These are phyloP conservation scores for Cucurbita pepo DNA, from an alignment of 306 rosid species.

Conservation along the genomic window DNA sequence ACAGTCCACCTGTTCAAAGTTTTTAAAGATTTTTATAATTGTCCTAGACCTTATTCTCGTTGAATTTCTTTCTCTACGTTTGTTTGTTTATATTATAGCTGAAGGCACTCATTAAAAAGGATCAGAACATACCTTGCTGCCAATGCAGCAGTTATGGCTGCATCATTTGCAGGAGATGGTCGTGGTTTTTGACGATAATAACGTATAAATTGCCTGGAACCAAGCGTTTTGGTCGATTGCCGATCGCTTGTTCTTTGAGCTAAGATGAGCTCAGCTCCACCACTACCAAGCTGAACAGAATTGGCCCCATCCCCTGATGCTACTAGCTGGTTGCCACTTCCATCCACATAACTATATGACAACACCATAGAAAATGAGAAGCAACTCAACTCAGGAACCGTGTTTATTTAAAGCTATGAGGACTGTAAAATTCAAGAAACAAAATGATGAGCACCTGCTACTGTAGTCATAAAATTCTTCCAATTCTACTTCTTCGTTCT, in stretches of 20 bases:
- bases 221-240: constrained; percentile 46
- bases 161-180: constrained; percentile 38
- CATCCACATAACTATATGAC: constrained; percentile 50
- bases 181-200: constrained; percentile 93
- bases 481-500: constrained; percentile 70
- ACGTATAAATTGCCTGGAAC: constrained; percentile 84
- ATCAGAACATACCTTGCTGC: constrained; percentile 53
- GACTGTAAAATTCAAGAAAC: neutral
- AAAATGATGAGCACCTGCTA: constrained; percentile 42
- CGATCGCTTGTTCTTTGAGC: constrained; percentile 35
- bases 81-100: neutral
- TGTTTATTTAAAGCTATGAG: neutral
- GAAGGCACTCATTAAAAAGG: neutral
- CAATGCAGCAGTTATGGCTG: constrained; percentile 50
- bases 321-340: constrained; percentile 63
- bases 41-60: neutral
- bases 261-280: constrained; percentile 75
- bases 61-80: neutral
- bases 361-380: neutral
- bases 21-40: neutral
- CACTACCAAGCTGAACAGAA: constrained; percentile 45
- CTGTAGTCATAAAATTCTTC: constrained; percentile 93
- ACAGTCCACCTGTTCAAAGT: neutral
- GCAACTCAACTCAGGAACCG: neutral
- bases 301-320: constrained; percentile 34